Evolutionary conservation across 2,329 filamentous ascomycete species (phyloP).

Genomic region (Diaporthe citri): DNA sequence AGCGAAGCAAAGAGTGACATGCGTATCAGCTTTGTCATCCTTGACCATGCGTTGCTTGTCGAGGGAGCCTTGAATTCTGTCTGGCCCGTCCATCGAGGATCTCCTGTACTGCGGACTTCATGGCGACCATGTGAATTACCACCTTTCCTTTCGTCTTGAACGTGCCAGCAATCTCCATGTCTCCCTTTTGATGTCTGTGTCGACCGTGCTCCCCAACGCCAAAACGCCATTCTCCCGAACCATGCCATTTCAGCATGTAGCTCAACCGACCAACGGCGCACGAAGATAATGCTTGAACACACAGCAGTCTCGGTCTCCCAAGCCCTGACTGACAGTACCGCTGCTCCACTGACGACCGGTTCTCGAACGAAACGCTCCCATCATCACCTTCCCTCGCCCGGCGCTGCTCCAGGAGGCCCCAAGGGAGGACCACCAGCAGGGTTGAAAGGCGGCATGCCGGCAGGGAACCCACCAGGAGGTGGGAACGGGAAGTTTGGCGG

Average conservation of each 20-base stretch:
- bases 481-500: conserved; percentile 65
- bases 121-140: neutral
- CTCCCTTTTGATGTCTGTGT: conserved; percentile 21
- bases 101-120: no score
- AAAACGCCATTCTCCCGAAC: conserved; percentile 31
- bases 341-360: neutral
- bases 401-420: conserved; percentile 44
- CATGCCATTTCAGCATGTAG: neutral
- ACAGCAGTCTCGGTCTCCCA: neutral
- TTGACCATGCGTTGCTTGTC: conserved; percentile 8
- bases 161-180: neutral
- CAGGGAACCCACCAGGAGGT: conserved; percentile 49
- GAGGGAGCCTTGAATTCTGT: neutral
- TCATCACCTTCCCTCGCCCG: conserved; percentile 57
- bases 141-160: neutral
- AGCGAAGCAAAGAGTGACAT: no score
- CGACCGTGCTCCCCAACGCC: conserved; percentile 31
- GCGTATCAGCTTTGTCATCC: neutral
- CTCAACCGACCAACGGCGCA: neutral
- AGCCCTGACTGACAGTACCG: neutral
- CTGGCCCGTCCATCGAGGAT: neutral
- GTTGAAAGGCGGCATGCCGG: conserved; percentile 57
- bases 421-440: conserved; percentile 50
- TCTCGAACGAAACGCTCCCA: conserved; percentile 44
- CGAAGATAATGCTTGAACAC: neutral